Evolutionary conservation across 345 rosid species (phyloP).

Genomic region (Camelina hispida): DNA sequence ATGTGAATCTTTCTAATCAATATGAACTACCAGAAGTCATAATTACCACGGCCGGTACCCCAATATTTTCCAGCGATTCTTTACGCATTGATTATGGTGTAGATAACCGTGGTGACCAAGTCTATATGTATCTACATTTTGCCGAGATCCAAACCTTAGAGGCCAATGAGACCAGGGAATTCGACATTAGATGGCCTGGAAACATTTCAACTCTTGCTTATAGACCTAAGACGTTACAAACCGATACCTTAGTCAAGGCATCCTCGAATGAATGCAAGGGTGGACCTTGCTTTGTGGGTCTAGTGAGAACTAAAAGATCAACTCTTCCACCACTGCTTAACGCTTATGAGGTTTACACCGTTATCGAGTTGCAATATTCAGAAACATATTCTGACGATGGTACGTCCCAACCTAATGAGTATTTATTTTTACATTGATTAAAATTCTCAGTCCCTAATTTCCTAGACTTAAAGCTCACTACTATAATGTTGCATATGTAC

Average conservation of each 20-base stretch:
- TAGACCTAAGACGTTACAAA: constrained; percentile 1
- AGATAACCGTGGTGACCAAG: neutral
- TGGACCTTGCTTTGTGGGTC: rapidly evolving
- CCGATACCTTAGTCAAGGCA: neutral
- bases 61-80: neutral
- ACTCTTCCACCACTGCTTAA: constrained; percentile 30
- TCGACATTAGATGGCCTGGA: neutral
- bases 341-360: neutral
- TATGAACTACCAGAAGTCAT: neutral
- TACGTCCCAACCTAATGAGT: neutral
- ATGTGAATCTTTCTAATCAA: neutral
- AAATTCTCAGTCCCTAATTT: neutral
- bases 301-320: neutral
- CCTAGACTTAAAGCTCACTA: neutral
- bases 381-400: constrained; percentile 7
- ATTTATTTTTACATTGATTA: neutral
- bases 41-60: constrained; percentile 9
- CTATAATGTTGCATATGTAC: neutral
- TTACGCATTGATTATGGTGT: neutral
- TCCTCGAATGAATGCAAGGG: neutral
- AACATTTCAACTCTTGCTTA: neutral
- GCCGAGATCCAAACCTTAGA: constrained; percentile 11
- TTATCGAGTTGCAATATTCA: neutral
- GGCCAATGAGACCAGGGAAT: neutral
- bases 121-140: neutral